Conservation (phyloP, 2,329 filamentous ascomycete genomes). For the Plenodomus lindquistii region DNA sequence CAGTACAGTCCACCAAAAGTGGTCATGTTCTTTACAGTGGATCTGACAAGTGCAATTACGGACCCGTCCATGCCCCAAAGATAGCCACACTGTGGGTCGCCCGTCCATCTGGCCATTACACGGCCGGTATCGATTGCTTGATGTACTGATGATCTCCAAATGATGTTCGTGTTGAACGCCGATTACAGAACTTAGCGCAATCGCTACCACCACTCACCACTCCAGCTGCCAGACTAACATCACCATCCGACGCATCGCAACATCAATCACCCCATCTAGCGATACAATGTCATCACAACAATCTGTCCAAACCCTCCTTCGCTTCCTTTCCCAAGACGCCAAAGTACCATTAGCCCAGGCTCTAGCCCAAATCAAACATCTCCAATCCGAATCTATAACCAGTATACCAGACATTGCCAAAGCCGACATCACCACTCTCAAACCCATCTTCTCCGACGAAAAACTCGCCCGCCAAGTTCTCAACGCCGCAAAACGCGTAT, state of each 20-base stretch:
- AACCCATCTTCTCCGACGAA: constrained; percentile 53
- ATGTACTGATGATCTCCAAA: not conserved
- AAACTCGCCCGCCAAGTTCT: constrained; percentile 61
- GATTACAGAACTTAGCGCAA: no score
- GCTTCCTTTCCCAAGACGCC: constrained; percentile 62
- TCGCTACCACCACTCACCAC: no score
- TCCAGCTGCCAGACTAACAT: not conserved
- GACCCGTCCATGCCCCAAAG: not conserved
- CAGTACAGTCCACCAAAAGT: no score
- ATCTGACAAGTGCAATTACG: not conserved
- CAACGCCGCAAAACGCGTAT: constrained; percentile 60
- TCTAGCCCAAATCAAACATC: constrained; percentile 58
- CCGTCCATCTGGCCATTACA: not conserved
- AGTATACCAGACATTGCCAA: constrained; percentile 56
- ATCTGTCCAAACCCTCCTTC: constrained; percentile 54
- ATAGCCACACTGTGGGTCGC: not conserved
- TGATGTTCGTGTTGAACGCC: no score
- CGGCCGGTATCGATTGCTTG: not conserved
- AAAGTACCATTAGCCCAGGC: constrained; percentile 60
- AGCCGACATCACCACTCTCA: constrained; percentile 49
- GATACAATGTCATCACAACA: constrained; percentile 37
- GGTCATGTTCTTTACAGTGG: not conserved
- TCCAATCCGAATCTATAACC: constrained; percentile 55
- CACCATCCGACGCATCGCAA: not conserved
- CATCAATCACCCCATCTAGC: no score